A percentile compares a stretch with the other conserved stretches of the same genome.
phyloP scores from a whole-genome alignment of 23 red algal genomes.

The Chondrus crispus region DNA sequence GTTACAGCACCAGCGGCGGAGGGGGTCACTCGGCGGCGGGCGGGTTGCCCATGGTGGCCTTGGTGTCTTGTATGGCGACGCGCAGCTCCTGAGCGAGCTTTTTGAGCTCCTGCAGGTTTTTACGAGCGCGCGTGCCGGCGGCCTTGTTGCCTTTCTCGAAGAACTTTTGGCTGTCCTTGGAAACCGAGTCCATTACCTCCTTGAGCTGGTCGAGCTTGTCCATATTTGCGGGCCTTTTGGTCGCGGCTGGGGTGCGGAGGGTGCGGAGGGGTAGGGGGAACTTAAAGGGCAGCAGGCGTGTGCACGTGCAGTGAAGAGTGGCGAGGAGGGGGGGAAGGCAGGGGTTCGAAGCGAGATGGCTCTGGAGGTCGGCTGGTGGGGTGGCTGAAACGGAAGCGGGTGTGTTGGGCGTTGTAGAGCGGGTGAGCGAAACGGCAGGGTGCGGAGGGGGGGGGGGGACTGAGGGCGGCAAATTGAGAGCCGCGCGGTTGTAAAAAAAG shows the following conservation, averaged over 20 bases:
- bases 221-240: background rate
- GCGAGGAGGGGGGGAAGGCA: background rate
- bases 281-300: background rate
- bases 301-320: background rate
- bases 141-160: conserved; percentile 92
- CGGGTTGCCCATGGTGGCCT: conserved; percentile 62
- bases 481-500: background rate
- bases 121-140: conserved; percentile 79
- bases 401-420: background rate
- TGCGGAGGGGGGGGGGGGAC: background rate
- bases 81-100: conserved; percentile 81
- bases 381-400: background rate
- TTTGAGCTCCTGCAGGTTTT: conserved; percentile 86
- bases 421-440: background rate
- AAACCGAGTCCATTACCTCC: conserved; percentile 75
- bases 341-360: background rate
- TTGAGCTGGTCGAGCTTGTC: conserved; percentile 67
- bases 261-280: background rate
- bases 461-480: background rate
- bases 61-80: conserved; percentile 78
- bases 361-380: background rate
- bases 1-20: too few relatives aligned
- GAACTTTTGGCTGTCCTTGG: conserved; percentile 86
- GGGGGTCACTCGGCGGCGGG: background rate
- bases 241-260: background rate